Percentiles rank a stretch among this genome's conserved stretches.
phyloP scores from a whole-genome alignment of 331 rosid genomes.

The Rosa hybrid region DNA sequence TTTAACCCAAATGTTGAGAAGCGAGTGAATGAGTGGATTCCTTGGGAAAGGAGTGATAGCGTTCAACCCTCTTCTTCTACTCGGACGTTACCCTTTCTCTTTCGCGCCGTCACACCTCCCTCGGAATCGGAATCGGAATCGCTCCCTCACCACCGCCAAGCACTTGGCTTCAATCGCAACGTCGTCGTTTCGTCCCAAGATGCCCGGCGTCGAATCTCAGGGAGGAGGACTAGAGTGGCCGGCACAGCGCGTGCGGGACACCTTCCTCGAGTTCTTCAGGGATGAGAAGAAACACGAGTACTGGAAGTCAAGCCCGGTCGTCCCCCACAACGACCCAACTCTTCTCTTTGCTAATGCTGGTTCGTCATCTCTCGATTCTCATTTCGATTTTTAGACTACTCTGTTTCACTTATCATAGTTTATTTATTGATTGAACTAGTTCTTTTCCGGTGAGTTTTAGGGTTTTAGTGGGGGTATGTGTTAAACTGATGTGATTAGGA shows the following conservation, averaged over 20 bases:
- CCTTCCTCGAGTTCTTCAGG: constrained; percentile 59
- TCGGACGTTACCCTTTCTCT: background rate
- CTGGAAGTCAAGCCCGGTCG: constrained; percentile 86
- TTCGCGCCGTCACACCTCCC: constrained; percentile 26
- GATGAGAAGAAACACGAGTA: constrained; percentile 51
- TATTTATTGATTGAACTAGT: no score
- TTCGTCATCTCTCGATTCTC: constrained; percentile 12
- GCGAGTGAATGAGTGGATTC: constrained; percentile 31
- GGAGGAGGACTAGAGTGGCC: constrained; percentile 71
- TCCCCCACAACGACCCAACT: constrained; percentile 85
- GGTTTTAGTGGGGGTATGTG: no score
- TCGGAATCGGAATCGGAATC: background rate
- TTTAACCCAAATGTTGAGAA: background rate
- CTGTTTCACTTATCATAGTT: no score
- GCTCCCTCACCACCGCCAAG: background rate
- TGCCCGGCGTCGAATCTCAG: constrained; percentile 45
- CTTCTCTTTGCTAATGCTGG: constrained; percentile 94
- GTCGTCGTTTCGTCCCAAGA: constrained; percentile 34
- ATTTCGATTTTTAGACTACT: no score
- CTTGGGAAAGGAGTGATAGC: constrained; percentile 16
- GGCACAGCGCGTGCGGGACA: constrained; percentile 67
- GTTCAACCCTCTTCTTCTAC: background rate
- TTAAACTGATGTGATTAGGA: no score
- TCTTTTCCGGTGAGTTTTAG: no score
- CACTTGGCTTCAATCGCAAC: background rate